Evolutionary conservation across 352 stramenopile species (phyloP).

Genomic region (Phytophthora cryptogea): DNA sequence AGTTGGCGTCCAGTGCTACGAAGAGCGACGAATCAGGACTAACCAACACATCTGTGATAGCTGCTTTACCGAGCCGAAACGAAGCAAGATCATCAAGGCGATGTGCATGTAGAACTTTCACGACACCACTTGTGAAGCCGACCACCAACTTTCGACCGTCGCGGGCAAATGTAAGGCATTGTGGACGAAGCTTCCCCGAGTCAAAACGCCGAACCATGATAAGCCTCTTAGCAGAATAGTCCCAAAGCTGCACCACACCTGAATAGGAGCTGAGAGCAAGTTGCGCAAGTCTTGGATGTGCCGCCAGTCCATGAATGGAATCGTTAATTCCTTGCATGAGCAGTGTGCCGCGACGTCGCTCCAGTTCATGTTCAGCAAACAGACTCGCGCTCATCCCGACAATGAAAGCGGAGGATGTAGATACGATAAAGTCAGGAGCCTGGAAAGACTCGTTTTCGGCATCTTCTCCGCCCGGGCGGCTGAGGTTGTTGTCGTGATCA

Average conservation of each 20-base stretch:
- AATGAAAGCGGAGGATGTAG: conserved; percentile 86
- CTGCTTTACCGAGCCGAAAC: conserved; percentile 69
- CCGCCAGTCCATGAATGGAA: conserved; percentile 78
- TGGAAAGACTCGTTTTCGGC: conserved; percentile 59
- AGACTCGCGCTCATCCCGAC: conserved; percentile 77
- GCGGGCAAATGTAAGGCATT: conserved; percentile 82
- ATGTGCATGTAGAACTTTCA: conserved; percentile 85
- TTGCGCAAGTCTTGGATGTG: conserved; percentile 74
- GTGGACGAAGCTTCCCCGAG: conserved; percentile 59
- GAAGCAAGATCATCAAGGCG: conserved; percentile 76
- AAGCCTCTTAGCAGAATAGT: conserved; percentile 84
- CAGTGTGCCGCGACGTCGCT: conserved; percentile 87
- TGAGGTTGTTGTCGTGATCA: conserved; percentile 23
- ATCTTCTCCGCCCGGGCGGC: conserved; percentile 7
- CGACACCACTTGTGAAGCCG: conserved; percentile 83
- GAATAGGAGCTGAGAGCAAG: conserved; percentile 84
- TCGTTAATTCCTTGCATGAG: conserved; percentile 92
- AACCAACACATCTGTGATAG: conserved; percentile 82
- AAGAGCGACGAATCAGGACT: conserved; percentile 76
- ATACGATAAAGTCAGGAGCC: conserved; percentile 92
- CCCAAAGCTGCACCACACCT: conserved; percentile 91
- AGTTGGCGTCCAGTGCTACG: conserved; percentile 73
- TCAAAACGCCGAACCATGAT: conserved; percentile 86
- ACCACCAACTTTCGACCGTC: conserved; percentile 83
- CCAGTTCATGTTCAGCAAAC: conserved; percentile 88